Base-by-base conservation (phyloP, 2,329 filamentous ascomycete genomes). In the Calonectria hongkongensis region DNA sequence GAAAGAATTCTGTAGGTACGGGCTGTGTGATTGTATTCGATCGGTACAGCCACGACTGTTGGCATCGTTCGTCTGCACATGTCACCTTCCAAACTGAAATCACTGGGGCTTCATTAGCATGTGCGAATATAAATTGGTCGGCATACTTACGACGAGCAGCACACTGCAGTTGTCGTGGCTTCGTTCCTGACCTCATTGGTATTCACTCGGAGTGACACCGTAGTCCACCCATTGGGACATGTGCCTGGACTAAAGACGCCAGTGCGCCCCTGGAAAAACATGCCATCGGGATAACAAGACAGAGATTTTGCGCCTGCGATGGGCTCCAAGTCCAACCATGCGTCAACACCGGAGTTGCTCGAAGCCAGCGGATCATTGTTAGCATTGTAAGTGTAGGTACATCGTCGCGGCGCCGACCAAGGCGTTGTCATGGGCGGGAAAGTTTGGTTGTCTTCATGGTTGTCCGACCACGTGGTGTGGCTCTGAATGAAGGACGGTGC, bases 191-290 rank as follows among this genome's bases (percentile, higher is more conserved):
- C 70, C 62, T 80, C 77, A 12, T 82, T 78, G 2, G 79, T 81
- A 45, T 81, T 81, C 28, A 82, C 79, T 2, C 73, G 75, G 9
- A 84, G 73, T 18, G 82, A 81, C 39, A 80, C 84, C 4, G 84
- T 86, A 8, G 83, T 85, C 84, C 84, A 86, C 30, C 84, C 83
- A 70, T 81, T 78, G 45, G 84, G 84, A 56, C 84, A 86, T 30
- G 83, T 83, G 2, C 80, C 84, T 12, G 84, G 84, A 62, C 84
- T 85, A 43, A 85, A 86, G 6, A 85, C 81, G 27, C 84, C 84
- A 4, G 83, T 85, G 25, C 81, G 80, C 15, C 79, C 81, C 16
- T 80, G 78, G 6, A 75, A 77, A 66, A 86, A 85, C 84, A 86
- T 86, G 74, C 82, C 82, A 43, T 84, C 79, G 0, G 84, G 84